Evolutionary conservation across 2,329 filamentous ascomycete genomes (phyloP).

Genomic region (Colletotrichum sp.): DNA sequence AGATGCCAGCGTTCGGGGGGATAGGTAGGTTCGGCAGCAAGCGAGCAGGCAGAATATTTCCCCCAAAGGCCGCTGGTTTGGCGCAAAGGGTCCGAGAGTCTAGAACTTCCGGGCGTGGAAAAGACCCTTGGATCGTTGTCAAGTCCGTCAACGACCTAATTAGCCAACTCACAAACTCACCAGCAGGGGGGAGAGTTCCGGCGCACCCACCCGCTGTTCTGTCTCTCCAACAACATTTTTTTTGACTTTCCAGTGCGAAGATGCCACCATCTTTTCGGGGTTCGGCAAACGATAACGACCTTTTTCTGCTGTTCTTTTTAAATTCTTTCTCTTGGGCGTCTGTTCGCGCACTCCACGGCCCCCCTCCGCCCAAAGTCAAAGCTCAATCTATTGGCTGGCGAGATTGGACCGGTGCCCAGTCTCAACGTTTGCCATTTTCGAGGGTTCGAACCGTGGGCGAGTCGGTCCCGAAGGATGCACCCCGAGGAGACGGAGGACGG

Average conservation of each 20-base stretch:
- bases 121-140: not conserved
- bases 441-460: not conserved
- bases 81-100: not conserved
- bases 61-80: not conserved
- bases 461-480: not conserved
- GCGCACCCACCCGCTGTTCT: not conserved
- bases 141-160: not conserved
- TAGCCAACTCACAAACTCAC: not conserved
- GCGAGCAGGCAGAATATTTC: not conserved
- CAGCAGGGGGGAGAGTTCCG: not conserved
- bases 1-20: not conserved
- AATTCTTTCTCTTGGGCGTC: not conserved
- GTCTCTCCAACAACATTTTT: not conserved
- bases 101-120: not conserved
- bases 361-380: not conserved
- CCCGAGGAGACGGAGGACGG: not conserved
- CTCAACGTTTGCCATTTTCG: slow-evolving; percentile 11
- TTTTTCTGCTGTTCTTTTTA: not conserved
- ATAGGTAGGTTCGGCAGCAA: not conserved
- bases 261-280: not conserved
- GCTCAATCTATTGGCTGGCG: not conserved
- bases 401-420: not conserved
- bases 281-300: not conserved
- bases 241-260: not conserved
- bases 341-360: not conserved